phyloP scores from a whole-genome alignment of 768 basidiomycete species.

The Naganishia antarctica region DNA sequence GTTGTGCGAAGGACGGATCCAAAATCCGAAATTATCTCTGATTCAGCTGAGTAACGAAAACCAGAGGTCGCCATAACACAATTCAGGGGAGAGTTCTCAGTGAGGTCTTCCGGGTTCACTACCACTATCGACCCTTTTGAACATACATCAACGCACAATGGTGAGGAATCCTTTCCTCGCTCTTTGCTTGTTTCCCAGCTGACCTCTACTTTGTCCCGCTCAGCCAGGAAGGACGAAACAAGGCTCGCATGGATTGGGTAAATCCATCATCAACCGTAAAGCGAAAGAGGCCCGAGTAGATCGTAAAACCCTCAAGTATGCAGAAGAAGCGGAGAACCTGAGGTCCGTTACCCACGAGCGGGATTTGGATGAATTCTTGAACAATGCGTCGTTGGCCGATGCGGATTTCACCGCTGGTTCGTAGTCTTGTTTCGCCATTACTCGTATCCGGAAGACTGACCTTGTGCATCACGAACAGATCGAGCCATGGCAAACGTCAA shows the following conservation, averaged over 20 bases:
- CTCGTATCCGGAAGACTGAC: not conserved
- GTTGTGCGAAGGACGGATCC: not conserved
- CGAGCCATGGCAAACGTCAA: conserved; percentile 51
- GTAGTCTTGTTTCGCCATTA: conserved; percentile 47
- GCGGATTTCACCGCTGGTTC: conserved; percentile 92
- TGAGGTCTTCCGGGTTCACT: too few species aligned
- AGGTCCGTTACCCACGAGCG: conserved; percentile 92
- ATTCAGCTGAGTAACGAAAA: not conserved
- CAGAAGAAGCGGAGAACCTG: conserved; percentile 49
- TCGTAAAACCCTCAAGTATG: conserved; percentile 16
- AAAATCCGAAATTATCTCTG: not conserved
- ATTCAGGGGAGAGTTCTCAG: too few species aligned
- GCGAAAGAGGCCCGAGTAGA: conserved; percentile 61
- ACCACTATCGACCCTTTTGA: too few species aligned
- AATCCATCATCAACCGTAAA: conserved; percentile 90
- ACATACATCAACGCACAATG: not conserved
- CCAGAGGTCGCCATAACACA: too few species aligned
- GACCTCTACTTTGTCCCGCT: not conserved
- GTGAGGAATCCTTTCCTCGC: not conserved
- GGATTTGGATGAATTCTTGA: conserved; percentile 92
- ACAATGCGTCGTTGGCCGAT: conserved; percentile 87
- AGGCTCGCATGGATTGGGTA: conserved; percentile 64
- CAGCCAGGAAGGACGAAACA: conserved; percentile 43
- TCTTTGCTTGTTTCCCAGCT: not conserved
- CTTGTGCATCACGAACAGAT: not conserved